Percentiles rank a stretch among this genome's conserved stretches.
Evolutionary conservation across 306 rosid species (phyloP).

Genomic region (Echinosophora koreensis): DNA sequence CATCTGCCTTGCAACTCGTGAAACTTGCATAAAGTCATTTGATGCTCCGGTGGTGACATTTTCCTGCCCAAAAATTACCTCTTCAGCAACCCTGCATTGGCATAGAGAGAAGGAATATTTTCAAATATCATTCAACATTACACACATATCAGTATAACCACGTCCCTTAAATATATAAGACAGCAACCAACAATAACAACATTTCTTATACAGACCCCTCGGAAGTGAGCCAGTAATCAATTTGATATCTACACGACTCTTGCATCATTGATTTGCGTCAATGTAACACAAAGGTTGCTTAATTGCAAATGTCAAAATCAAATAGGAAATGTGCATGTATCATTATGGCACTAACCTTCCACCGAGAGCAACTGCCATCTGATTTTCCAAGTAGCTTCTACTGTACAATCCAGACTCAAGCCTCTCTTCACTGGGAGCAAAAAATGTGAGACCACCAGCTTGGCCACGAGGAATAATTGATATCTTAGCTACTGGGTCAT

Average conservation of each 20-base stretch:
- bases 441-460: conserved; percentile 43
- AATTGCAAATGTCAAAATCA: neutral
- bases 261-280: neutral
- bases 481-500: conserved; percentile 64
- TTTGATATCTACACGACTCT: neutral
- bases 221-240: too few species aligned
- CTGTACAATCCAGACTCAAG: conserved; percentile 56
- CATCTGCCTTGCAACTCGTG: conserved; percentile 85
- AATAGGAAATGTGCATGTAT: neutral
- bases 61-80: conserved; percentile 48
- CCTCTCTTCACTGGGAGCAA: conserved; percentile 43
- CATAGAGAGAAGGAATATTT: neutral
- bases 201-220: too few species aligned
- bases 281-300: neutral
- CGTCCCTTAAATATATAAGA: neutral
- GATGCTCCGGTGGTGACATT: conserved; percentile 87
- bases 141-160: neutral
- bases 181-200: too few species aligned
- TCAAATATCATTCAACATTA: neutral
- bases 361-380: conserved; percentile 75
- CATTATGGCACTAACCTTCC: conserved; percentile 33
- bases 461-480: conserved; percentile 73
- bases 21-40: conserved; percentile 87
- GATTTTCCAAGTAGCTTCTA: conserved; percentile 77
- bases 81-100: conserved; percentile 70